Evolutionary conservation across 169 alveolate species (phyloP), one percentile per base, ranked within the genome.

Genomic region (Eimeria maxima): DNA sequence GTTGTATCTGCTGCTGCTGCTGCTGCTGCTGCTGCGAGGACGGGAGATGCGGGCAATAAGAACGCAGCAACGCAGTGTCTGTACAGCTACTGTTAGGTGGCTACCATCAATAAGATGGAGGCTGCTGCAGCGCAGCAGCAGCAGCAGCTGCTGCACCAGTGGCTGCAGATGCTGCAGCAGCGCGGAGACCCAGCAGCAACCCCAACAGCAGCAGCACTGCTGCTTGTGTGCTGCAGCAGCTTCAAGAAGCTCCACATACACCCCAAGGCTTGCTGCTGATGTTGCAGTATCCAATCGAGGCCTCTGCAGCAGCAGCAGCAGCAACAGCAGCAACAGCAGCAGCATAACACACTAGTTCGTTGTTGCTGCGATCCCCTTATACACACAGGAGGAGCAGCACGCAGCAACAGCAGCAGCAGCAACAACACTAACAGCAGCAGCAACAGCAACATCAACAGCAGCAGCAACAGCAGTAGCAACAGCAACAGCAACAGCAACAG

Each of bases 91-190:
- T 4, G 90, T 50, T n/a, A 81, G 42, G 44, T 81, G 90, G 18
- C 90, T 63, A 5, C 45, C 73, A 24, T 81, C 90, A 47, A 71
- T 81, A 45, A 81, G 90, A 8, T 81, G 90, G 73, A 81, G 20
- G 90, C 71, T 24, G 90, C 90, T 81, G 90, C 33, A 33, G 73
- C 90, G 90, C 90, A 81, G 69, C 90, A 81, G 90, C 90, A 81
- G 90, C 90, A 81, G 90, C 73, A 81, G 65, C 69, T 81, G 90
- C 90, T 81, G 90, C 90, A 81, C 73, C 71, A 81, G 13, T 20
- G 90, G 90, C 44, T n/a, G 65, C 47, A 81, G 45, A 71, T 47
- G 90, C 73, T 81, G 90, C 90, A 81, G 90, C 73, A 81, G 42
- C 22, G 90, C 65, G 4, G 90, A 47, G 29, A 20, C 73, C 90